Percentiles rank a stretch among this genome's conserved stretches.
Conservation (phyloP, 768 basidiomycete species). For the Rhizopogon sp. region DNA sequence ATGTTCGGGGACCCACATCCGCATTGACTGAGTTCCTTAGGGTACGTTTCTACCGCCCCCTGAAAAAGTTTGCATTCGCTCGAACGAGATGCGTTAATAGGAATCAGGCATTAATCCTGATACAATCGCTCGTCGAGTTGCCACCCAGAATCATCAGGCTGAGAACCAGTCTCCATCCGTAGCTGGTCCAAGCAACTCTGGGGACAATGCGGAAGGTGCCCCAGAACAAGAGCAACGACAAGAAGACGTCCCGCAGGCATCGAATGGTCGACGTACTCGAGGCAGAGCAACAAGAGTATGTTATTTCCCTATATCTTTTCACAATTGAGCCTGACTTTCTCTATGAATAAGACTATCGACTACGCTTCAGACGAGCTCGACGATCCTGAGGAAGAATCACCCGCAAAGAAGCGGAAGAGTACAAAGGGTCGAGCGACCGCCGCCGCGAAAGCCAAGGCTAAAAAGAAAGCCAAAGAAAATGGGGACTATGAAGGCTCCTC, state of each 20-base stretch:
- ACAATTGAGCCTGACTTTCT: neutral
- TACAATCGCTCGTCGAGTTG: constrained; percentile 33
- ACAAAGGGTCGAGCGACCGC: constrained; percentile 37
- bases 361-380: constrained; percentile 79
- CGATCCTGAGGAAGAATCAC: constrained; percentile 40
- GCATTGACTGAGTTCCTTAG: constrained; percentile 79
- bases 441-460: constrained; percentile 35
- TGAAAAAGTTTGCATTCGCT: neutral
- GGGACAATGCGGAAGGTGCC: constrained; percentile 7
- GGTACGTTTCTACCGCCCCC: constrained; percentile 31
- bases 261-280: constrained; percentile 15
- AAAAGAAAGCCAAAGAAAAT: constrained; percentile 37
- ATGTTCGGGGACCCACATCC: constrained; percentile 77
- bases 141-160: constrained; percentile 21
- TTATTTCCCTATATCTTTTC: neutral
- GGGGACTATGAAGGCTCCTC: constrained; percentile 49
- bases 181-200: constrained; percentile 39
- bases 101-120: constrained; percentile 49
- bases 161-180: constrained; percentile 31
- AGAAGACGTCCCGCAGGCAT: constrained; percentile 1
- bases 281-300: constrained; percentile 8
- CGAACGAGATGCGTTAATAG: constrained; percentile 27
- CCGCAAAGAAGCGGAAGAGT: constrained; percentile 53
- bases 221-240: constrained; percentile 12
- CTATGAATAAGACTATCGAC: constrained; percentile 24